Evolutionary conservation across 106 monocot species (phyloP).

Genomic region (Posidonia australis): DNA sequence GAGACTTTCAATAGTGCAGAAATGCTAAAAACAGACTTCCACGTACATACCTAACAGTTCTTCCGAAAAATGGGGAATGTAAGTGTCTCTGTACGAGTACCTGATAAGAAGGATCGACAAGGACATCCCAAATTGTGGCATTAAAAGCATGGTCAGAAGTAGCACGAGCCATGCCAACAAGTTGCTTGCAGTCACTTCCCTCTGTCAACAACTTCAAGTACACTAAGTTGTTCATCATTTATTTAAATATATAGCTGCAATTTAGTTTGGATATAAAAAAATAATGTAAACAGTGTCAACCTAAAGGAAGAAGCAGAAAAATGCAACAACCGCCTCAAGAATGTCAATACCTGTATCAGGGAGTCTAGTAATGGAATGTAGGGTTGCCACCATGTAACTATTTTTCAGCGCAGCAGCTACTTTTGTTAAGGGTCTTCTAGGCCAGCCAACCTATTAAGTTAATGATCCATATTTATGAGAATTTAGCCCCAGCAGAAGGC

Average conservation of each 20-base stretch:
- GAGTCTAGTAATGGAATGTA: constrained; percentile 54
- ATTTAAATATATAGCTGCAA: constrained; percentile 22
- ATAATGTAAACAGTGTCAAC: constrained; percentile 1
- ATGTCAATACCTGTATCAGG: constrained; percentile 41
- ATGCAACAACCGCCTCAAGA: background rate
- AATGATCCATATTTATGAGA: background rate
- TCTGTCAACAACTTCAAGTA: constrained; percentile 81
- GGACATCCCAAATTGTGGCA: constrained; percentile 99
- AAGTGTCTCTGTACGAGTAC: constrained; percentile 13
- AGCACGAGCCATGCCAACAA: constrained; percentile 97
- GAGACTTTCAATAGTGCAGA: background rate
- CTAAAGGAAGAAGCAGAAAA: background rate
- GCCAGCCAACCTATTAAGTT: constrained; percentile 84
- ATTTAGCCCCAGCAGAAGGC: background rate
- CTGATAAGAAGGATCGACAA: constrained; percentile 98
- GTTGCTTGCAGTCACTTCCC: constrained; percentile 57
- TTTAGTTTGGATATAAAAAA: constrained; percentile 2
- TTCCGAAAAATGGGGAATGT: no score
- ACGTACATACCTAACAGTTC: no score
- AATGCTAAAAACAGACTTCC: background rate
- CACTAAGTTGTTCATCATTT: constrained; percentile 56
- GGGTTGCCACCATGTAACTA: constrained; percentile 88
- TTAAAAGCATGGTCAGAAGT: constrained; percentile 99
- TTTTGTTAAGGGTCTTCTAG: constrained; percentile 74
- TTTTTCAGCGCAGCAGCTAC: constrained; percentile 81